A percentile compares a stretch with the other conserved stretches of the same genome.
Conservation (phyloP, 2,329 filamentous ascomycete species). For the Alternaria sp. region DNA sequence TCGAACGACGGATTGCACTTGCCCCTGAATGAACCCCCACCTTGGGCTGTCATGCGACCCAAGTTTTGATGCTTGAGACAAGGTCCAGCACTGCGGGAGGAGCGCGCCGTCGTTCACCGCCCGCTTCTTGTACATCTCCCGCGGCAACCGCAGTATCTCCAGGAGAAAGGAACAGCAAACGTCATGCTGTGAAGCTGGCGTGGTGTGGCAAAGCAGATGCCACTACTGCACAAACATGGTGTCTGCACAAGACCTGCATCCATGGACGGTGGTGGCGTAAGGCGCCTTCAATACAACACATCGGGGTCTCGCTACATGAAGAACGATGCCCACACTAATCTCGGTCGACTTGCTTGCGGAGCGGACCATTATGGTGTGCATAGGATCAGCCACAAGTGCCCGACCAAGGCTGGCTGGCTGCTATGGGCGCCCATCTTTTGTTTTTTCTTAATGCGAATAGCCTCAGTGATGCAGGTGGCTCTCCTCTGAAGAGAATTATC, state of each 20-base stretch:
- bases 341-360: conserved; percentile 27
- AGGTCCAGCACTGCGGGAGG: conserved; percentile 43
- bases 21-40: conserved; percentile 31
- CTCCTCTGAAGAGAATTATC: conserved; percentile 3
- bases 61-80: conserved; percentile 15
- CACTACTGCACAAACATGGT: neutral
- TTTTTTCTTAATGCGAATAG: conserved; percentile 5
- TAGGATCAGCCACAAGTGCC: conserved; percentile 23
- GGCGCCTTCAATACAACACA: conserved; percentile 5
- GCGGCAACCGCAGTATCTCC: conserved; percentile 17
- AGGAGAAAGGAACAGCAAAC: conserved; percentile 15
- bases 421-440: conserved; percentile 10
- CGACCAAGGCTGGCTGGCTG: conserved; percentile 10
- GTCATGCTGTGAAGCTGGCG: conserved; percentile 18
- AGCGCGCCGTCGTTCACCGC: conserved; percentile 36
- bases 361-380: conserved; percentile 27
- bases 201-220: conserved; percentile 12
- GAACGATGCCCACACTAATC: conserved; percentile 45
- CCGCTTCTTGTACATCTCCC: conserved; percentile 32
- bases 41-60: conserved; percentile 33
- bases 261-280: conserved; percentile 3
- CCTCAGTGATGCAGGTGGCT: neutral
- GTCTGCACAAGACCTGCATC: conserved; percentile 19
- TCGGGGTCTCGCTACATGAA: conserved; percentile 4
- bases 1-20: neutral